Conservation (phyloP, 345 rosid genomes). For the Eucalyptus microcorys region DNA sequence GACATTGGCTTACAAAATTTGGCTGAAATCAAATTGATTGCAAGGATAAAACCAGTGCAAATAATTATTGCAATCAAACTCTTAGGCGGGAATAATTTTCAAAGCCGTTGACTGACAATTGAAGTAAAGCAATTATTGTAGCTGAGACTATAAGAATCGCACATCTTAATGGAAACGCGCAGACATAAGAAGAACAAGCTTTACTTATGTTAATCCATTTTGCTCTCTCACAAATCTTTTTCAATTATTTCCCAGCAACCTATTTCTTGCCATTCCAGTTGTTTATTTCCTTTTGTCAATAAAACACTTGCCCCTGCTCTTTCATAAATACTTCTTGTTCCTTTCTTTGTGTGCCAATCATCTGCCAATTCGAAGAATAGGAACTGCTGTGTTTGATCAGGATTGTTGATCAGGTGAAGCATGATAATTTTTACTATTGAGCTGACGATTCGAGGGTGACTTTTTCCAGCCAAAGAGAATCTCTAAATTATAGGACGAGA, state of each 20-base stretch:
- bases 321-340: not conserved
- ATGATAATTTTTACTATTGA: too few species aligned
- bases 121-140: not conserved
- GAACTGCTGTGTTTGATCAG: not conserved
- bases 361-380: too few species aligned
- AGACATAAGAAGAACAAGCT: not conserved
- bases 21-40: too few species aligned
- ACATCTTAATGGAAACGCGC: not conserved
- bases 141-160: not conserved
- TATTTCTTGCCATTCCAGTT: not conserved
- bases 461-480: too few species aligned
- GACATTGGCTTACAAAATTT: too few species aligned
- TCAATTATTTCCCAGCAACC: not conserved
- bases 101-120: not conserved
- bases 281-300: not conserved
- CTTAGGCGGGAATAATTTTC: too few species aligned
- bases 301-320: not conserved
- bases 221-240: not conserved
- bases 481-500: not conserved
- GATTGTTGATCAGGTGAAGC: not conserved
- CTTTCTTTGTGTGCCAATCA: not conserved
- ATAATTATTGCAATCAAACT: too few species aligned
- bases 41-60: too few species aligned
- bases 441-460: not conserved
- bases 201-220: not conserved